phyloP scores from a whole-genome alignment of 116 monocot species.

The Iris pallida region DNA sequence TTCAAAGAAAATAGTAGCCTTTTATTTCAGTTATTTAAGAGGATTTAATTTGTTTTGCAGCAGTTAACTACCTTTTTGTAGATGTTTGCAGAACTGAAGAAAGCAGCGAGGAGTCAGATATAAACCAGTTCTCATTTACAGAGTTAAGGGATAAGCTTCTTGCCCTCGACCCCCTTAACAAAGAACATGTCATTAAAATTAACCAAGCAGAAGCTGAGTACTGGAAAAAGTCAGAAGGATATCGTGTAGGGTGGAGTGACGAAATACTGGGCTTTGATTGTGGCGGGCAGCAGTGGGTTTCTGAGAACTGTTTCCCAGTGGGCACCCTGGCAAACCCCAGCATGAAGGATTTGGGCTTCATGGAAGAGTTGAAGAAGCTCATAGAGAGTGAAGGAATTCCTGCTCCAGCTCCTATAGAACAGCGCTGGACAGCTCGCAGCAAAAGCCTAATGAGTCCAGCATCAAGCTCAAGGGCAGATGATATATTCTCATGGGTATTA shows the following conservation, averaged over 20 bases:
- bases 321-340: constrained; percentile 77
- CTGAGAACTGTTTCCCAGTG: constrained; percentile 80
- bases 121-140: constrained; percentile 75
- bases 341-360: constrained; percentile 83
- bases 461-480: constrained; percentile 63
- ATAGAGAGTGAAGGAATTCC: constrained; percentile 78
- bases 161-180: constrained; percentile 87
- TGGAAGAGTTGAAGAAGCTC: constrained; percentile 74
- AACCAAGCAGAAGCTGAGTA: constrained; percentile 94
- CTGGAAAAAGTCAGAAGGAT: constrained; percentile 96
- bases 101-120: constrained; percentile 43
- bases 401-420: constrained; percentile 95
- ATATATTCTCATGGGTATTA: constrained; percentile 96
- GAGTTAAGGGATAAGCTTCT: constrained; percentile 92
- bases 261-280: constrained; percentile 98
- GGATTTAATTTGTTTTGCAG: neutral
- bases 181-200: constrained; percentile 81
- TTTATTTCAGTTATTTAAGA: neutral
- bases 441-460: constrained; percentile 88
- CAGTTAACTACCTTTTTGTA: constrained; percentile 7
- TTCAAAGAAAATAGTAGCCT: neutral
- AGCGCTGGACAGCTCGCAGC: constrained; percentile 90
- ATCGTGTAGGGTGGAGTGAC: constrained; percentile 91
- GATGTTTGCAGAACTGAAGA: constrained; percentile 46
- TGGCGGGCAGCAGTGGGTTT: constrained; percentile 99